These are phyloP conservation scores for Tuber umbilicatum DNA, from an alignment of 495 filamentous ascomycete species.

Conservation along the genomic window DNA sequence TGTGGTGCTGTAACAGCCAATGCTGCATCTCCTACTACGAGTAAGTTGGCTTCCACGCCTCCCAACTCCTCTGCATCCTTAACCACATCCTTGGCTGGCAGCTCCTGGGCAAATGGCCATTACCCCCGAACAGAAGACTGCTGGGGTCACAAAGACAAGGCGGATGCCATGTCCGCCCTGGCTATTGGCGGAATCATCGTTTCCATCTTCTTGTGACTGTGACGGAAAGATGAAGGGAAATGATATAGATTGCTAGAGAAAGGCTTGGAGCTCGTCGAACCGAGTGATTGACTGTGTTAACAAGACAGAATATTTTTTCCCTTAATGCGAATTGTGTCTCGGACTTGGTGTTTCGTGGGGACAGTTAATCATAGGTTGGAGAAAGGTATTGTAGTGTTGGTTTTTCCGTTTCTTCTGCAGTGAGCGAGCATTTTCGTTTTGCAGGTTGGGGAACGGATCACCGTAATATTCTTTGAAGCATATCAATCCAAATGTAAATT, in stretches of 20 bases:
- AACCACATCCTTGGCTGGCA: neutral
- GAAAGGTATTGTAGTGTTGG: neutral
- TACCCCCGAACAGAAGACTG: neutral
- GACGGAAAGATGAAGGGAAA: neutral
- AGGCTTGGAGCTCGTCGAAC: neutral
- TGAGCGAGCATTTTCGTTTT: neutral
- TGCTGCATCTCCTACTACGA: neutral
- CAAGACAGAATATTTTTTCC: neutral
- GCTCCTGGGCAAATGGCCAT: neutral
- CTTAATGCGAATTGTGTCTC: neutral
- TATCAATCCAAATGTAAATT: neutral
- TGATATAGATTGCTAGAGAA: neutral
- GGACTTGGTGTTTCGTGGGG: neutral
- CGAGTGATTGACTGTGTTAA: neutral
- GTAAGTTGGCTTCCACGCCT: neutral
- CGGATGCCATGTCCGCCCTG: neutral
- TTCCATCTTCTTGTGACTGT: neutral
- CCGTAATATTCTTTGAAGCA: neutral
- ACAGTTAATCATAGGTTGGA: neutral
- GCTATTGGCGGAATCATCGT: neutral
- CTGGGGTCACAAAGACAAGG: neutral
- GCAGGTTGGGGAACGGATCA: neutral
- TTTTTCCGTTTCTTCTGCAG: neutral
- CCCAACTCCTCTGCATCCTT: neutral
- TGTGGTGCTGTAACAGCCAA: neutral